Evolutionary conservation across 805 yeast species (phyloP).

Genomic region (Cyberlindnera mycetangii): DNA sequence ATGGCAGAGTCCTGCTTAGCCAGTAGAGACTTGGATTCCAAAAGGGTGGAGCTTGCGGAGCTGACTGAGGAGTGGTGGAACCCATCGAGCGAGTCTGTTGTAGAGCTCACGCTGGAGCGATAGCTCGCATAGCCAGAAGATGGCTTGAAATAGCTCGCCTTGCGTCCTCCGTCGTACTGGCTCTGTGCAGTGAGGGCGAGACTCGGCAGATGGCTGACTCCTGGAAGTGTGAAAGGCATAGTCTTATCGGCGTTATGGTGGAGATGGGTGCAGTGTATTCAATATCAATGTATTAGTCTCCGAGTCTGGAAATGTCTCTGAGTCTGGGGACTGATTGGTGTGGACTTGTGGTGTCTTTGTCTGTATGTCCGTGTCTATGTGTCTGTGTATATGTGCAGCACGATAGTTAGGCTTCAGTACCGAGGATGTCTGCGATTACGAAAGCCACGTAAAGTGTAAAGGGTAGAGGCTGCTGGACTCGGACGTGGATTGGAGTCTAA

Average conservation of each 20-base stretch:
- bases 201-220: slow-evolving; percentile 2
- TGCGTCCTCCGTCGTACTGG: neutral
- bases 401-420: no score
- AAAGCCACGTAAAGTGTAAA: no score
- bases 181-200: neutral
- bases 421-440: no score
- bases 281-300: neutral
- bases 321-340: no score
- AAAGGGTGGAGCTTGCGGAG: neutral
- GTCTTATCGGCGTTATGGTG: neutral
- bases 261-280: neutral
- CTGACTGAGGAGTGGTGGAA: slow-evolving; percentile 1
- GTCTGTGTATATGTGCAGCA: no score
- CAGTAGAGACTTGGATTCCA: neutral
- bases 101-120: slow-evolving; percentile 1
- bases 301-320: neutral
- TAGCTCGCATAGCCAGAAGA: slow-evolving; percentile 1
- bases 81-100: neutral
- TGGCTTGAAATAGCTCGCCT: neutral
- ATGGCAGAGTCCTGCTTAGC: neutral
- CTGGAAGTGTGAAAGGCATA: slow-evolving; percentile 3
- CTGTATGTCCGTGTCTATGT: no score
- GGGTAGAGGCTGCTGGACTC: no score
- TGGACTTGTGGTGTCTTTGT: no score
- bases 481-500: no score